Evolutionary conservation across 805 yeast species (phyloP).

Genomic region (Jamesozyma rosinii): DNA sequence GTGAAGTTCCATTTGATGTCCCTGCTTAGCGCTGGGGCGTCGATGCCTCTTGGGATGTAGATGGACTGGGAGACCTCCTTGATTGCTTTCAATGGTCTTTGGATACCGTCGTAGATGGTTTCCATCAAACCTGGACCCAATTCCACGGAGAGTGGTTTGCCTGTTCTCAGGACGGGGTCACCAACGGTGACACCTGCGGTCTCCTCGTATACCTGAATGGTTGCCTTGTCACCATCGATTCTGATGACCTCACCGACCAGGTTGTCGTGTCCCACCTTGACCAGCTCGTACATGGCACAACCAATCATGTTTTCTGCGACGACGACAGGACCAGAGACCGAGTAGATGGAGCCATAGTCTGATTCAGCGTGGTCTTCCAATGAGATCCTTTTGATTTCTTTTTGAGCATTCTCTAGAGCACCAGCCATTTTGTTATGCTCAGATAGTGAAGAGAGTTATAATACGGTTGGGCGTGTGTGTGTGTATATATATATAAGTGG

Average conservation of each 20-base stretch:
- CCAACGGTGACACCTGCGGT: conserved; percentile 99
- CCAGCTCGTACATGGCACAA: conserved; percentile 98
- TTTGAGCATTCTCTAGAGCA: conserved; percentile 93
- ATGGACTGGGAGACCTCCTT: conserved; percentile 81
- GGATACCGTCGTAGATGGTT: conserved; percentile 98
- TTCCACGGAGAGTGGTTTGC: conserved; percentile 97
- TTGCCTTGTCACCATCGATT: conserved; percentile 92
- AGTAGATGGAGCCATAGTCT: conserved; percentile 79
- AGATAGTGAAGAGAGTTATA: no score
- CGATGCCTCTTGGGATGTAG: conserved; percentile 97
- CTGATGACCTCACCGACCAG: conserved; percentile 98
- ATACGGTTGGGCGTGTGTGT: no score
- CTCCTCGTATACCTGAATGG: conserved; percentile 98
- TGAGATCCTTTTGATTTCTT: conserved; percentile 77
- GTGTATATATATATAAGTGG: no score
- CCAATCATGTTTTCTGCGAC: conserved; percentile 99
- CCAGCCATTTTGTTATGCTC: conserved; percentile 56
- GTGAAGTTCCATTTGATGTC: conserved; percentile 73
- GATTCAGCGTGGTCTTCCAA: conserved; percentile 67
- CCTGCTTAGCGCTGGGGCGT: conserved; percentile 91
- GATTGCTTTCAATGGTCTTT: conserved; percentile 93
- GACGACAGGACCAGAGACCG: conserved; percentile 97
- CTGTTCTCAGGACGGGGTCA: conserved; percentile 96
- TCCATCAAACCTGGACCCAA: conserved; percentile 99
- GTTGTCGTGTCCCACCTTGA: conserved; percentile 92